A percentile compares a stretch with the other conserved stretches of the same genome.
phyloP scores from a whole-genome alignment of 2,329 filamentous ascomycete species.

The Chrysoporthe puriensis region DNA sequence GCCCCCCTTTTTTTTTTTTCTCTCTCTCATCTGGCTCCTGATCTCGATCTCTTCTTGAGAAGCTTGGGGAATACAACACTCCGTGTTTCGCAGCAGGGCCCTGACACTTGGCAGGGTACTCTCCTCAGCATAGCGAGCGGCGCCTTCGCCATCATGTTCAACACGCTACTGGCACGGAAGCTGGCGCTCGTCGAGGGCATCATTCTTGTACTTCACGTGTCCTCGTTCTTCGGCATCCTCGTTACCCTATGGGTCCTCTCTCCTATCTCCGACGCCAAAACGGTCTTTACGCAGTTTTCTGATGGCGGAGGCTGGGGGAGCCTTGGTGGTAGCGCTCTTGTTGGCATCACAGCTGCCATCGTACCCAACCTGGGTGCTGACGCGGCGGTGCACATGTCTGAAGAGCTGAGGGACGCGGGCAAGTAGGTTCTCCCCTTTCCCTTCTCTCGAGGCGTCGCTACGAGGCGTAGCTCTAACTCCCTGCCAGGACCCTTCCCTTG shows the following conservation, averaged over 20 bases:
- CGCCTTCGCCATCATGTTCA: conserved; percentile 46
- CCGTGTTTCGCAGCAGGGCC: no score
- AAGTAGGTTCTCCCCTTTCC: not conserved
- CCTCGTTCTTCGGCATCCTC: conserved; percentile 48
- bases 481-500: conserved; percentile 35
- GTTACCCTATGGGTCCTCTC: conserved; percentile 43
- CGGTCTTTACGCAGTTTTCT: conserved; percentile 38
- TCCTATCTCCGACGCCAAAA: conserved; percentile 33
- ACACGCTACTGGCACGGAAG: conserved; percentile 44
- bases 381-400: conserved; percentile 39
- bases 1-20: conserved; percentile 30
- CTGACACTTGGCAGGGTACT: not conserved
- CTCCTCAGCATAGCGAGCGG: conserved; percentile 4
- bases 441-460: not conserved
- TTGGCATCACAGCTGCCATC: conserved; percentile 44
- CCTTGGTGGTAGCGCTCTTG: conserved; percentile 40
- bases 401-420: conserved; percentile 36
- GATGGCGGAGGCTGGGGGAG: conserved; percentile 40
- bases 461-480: not conserved
- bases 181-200: conserved; percentile 49
- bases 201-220: conserved; percentile 48
- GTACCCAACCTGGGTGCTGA: conserved; percentile 40
- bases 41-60: not conserved
- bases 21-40: conserved; percentile 45
- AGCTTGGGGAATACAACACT: no score